Evolutionary conservation across 2,329 filamentous ascomycete species (phyloP), one percentile per base, ranked within the genome.

Genomic region (Cladobotryum mycophilum): DNA sequence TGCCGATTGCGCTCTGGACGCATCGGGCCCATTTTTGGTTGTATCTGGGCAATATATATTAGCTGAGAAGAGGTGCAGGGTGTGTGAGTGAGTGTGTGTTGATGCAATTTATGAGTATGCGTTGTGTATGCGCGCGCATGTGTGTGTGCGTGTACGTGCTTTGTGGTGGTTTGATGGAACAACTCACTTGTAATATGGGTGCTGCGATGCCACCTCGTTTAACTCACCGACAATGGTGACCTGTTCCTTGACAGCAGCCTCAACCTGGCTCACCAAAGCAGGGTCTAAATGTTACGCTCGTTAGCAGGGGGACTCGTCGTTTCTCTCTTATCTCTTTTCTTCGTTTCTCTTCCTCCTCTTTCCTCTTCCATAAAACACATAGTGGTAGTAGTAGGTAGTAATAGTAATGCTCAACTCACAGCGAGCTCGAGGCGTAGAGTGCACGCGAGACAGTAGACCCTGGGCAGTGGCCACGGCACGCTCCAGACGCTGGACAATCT

Each of bases 121-220:
- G 20, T n/a, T n/a, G n/a, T n/a, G n/a, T n/a, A n/a, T n/a, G n/a
- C 20, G 5, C 5, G 20, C 20, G 20, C 5, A 20, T 20, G 20
- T 5, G 20, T 20, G 20, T 20, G 20, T 20, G 20, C 20, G 20
- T 20, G 5, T 20, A 5, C 20, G 20, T 20, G 20, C 20, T 20
- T 5, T 20, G 20, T 20, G 20, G 20, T 20, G 20, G 20, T 20
- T 20, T 20, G 20, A 20, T 20, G 20, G 5, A 20, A 20, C 20
- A 15, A 17, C 34, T 37, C 5, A 96, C 79, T 96, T 96, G 82
- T 97, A 99, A 76, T 97, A 99, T 0, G 93, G 92, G 62, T 95
- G 86, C 66, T 88, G 79, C 22, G 89, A 91, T 2, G 91, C 89
- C 49, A 88, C 80, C 49, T 77, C 71, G 54, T 82, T 80, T 41